Evolutionary conservation across 176 grass and related monocot species (phyloP).

Genomic region (Triticum dicoccoides): DNA sequence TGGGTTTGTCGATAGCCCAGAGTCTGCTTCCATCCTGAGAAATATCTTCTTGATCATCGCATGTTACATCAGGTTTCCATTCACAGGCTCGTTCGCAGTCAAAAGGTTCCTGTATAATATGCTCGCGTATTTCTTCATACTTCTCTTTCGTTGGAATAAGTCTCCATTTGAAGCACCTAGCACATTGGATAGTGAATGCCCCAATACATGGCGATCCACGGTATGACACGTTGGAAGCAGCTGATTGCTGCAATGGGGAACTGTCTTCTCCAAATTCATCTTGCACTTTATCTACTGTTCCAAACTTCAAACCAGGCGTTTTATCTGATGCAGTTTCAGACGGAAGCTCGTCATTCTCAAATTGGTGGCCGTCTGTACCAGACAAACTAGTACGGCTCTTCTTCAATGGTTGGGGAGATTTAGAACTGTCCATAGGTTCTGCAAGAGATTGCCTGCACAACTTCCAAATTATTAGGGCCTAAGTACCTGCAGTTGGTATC

Average conservation of each 20-base stretch:
- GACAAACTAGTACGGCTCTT: conserved; percentile 21
- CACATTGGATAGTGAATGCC: conserved; percentile 91
- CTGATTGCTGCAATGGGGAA: conserved; percentile 33
- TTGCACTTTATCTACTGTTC: conserved; percentile 41
- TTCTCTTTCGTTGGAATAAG: conserved; percentile 93
- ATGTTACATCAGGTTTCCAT: conserved; percentile 73
- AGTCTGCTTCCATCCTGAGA: conserved; percentile 93
- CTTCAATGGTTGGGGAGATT: conserved; percentile 42
- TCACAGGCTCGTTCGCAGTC: conserved; percentile 69
- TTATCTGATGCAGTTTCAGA: conserved; percentile 44
- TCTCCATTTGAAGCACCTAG: conserved; percentile 95
- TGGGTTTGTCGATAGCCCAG: conserved; percentile 98
- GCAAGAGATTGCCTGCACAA: neutral
- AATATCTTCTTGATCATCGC: conserved; percentile 80
- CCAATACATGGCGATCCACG: conserved; percentile 74
- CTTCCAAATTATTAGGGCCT: conserved; percentile 10
- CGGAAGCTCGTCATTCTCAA: conserved; percentile 29
- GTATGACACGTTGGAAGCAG: conserved; percentile 15
- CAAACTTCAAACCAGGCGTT: conserved; percentile 26
- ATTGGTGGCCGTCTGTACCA: conserved; percentile 24
- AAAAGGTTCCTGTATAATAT: conserved; percentile 80
- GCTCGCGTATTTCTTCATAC: conserved; percentile 90
- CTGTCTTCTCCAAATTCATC: conserved; percentile 46
- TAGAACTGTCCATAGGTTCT: conserved; percentile 44
- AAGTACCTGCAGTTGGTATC: conserved; percentile 29